These are phyloP conservation scores for Quercus parvula DNA, from an alignment of 306 rosid species.

Conservation along the genomic window DNA sequence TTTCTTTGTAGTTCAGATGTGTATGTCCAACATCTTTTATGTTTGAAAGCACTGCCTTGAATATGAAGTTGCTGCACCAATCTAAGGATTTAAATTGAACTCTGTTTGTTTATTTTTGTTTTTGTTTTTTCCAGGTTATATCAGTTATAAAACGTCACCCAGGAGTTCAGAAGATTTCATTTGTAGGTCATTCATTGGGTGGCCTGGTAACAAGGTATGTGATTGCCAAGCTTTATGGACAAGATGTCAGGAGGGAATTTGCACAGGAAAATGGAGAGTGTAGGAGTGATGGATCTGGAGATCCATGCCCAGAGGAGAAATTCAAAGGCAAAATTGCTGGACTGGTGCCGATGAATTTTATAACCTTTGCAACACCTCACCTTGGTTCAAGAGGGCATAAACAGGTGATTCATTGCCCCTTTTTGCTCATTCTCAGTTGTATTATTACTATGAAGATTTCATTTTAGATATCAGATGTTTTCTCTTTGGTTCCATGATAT, in stretches of 20 bases:
- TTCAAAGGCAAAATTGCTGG: conserved; percentile 66
- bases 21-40: too few species aligned
- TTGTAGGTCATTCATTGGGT: conserved; percentile 76
- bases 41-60: background rate
- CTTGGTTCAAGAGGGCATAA: conserved; percentile 90
- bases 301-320: conserved; percentile 34
- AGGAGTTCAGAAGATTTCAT: conserved; percentile 66
- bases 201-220: conserved; percentile 82
- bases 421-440: background rate
- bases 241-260: conserved; percentile 27
- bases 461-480: background rate
- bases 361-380: conserved; percentile 84
- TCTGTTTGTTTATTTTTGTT: background rate
- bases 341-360: conserved; percentile 74
- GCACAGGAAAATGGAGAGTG: conserved; percentile 42
- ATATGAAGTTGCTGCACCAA: conserved; percentile 10
- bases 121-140: conserved; percentile 46
- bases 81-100: conserved; percentile 8
- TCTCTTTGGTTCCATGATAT: background rate
- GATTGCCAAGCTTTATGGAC: conserved; percentile 70
- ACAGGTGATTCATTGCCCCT: conserved; percentile 44
- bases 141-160: conserved; percentile 58
- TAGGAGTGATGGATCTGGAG: conserved; percentile 33
- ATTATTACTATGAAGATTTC: background rate
- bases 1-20: background rate